phyloP scores from a whole-genome alignment of 2,329 filamentous ascomycete genomes.

The Fusarium coffeatum region DNA sequence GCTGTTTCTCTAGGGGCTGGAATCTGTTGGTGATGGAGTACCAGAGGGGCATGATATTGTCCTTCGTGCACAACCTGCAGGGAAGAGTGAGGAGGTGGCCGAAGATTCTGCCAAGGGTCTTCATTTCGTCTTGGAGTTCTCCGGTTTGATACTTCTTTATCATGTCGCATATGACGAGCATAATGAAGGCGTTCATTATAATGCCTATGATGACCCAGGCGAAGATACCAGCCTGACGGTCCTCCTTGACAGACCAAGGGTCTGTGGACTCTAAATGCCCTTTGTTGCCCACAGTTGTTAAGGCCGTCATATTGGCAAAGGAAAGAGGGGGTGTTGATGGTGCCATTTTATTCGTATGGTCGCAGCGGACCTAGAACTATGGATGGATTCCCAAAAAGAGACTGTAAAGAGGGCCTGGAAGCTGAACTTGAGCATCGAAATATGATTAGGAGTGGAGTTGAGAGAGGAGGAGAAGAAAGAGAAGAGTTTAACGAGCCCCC shows the following conservation, averaged over 20 bases:
- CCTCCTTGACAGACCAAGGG: constrained; percentile 1
- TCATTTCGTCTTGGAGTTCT: constrained; percentile 21
- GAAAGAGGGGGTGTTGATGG: not conserved
- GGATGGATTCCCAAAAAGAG: not conserved
- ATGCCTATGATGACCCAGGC: constrained; percentile 16
- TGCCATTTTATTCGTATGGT: not conserved
- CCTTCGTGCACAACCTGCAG: constrained; percentile 3
- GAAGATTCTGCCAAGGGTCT: not conserved
- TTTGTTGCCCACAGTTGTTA: not conserved
- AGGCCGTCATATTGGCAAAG: not conserved
- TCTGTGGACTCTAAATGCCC: not conserved
- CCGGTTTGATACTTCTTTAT: constrained; percentile 17
- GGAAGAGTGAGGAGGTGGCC: constrained; percentile 2
- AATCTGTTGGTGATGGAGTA: constrained; percentile 29
- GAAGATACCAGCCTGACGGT: constrained; percentile 6
- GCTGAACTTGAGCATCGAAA: not conserved
- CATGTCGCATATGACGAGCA: constrained; percentile 31
- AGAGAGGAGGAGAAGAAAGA: not conserved
- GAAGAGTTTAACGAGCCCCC: not conserved
- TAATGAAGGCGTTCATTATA: constrained; percentile 13
- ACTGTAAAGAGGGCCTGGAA: not conserved
- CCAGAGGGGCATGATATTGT: constrained; percentile 9
- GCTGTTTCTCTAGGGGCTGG: constrained; percentile 20
- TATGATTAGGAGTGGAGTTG: not conserved
- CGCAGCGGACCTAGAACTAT: not conserved